Evolutionary conservation across 306 rosid species (phyloP).

Genomic region (Malus sylvestris): DNA sequence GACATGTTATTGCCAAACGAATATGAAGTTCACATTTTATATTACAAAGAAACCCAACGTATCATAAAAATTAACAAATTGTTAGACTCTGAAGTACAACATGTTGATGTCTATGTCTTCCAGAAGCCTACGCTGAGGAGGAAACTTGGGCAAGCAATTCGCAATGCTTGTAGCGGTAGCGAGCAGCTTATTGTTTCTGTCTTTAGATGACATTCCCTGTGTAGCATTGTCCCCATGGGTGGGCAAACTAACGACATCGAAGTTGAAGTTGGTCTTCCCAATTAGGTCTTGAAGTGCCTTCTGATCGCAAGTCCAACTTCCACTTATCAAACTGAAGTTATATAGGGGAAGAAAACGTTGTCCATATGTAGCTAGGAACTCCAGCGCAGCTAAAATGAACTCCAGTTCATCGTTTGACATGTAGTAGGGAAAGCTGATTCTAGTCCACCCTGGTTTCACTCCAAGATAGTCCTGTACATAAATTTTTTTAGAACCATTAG

Average conservation of each 20-base stretch:
- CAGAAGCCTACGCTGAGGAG: slow-evolving; percentile 33
- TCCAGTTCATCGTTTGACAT: slow-evolving; percentile 67
- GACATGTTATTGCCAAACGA: no score
- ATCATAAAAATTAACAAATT: background rate
- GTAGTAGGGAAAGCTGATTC: slow-evolving; percentile 85
- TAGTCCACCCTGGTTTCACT: slow-evolving; percentile 82
- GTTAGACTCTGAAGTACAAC: slow-evolving; percentile 47
- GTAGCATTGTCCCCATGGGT: background rate
- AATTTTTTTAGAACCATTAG: no score
- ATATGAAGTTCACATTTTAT: background rate
- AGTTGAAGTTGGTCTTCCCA: background rate
- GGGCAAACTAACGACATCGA: background rate
- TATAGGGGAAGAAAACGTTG: slow-evolving; percentile 67
- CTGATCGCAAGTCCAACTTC: slow-evolving; percentile 53
- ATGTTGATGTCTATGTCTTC: slow-evolving; percentile 31
- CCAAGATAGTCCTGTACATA: slow-evolving; percentile 56
- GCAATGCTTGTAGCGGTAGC: slow-evolving; percentile 41
- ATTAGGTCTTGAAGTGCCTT: slow-evolving; percentile 31
- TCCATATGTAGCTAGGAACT: slow-evolving; percentile 66
- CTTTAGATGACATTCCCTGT: background rate
- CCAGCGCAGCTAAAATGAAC: slow-evolving; percentile 58
- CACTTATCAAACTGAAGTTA: slow-evolving; percentile 45
- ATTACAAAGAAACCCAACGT: background rate
- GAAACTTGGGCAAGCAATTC: slow-evolving; percentile 49
- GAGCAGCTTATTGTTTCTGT: background rate